Evolutionary conservation across 2,329 filamentous ascomycete species (phyloP).

Genomic region (Aspergillus flavus): DNA sequence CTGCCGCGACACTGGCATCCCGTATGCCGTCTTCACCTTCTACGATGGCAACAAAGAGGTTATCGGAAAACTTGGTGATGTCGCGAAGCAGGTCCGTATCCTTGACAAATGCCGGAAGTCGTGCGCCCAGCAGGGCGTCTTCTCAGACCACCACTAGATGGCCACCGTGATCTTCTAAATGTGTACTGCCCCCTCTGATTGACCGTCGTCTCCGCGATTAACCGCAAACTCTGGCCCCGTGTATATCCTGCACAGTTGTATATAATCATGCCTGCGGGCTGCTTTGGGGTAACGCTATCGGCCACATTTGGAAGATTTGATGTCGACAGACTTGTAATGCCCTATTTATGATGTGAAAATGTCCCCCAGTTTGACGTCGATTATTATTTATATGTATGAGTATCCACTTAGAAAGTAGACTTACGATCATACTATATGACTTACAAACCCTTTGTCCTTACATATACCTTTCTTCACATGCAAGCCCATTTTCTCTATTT

Average conservation of each 20-base stretch:
- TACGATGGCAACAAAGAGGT: constrained; percentile 81
- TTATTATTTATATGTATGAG: neutral
- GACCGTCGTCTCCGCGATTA: neutral
- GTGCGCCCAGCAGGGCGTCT: constrained; percentile 33
- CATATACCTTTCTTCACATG: neutral
- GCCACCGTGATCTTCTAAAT: neutral
- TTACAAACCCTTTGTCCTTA: neutral
- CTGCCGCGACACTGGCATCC: constrained; percentile 78
- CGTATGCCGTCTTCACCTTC: constrained; percentile 85
- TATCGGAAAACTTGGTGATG: constrained; percentile 73
- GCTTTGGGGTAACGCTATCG: neutral
- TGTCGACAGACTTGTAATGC: constrained; percentile 6
- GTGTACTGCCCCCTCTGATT: neutral
- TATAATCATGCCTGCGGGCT: constrained; percentile 1
- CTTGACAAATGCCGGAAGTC: constrained; percentile 71
- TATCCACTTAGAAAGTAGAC: neutral
- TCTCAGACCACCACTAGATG: constrained; percentile 35
- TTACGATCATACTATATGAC: neutral
- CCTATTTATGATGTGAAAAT: constrained; percentile 6
- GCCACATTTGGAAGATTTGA: neutral
- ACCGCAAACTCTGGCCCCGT: neutral
- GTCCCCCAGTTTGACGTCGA: neutral
- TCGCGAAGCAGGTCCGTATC: constrained; percentile 77
- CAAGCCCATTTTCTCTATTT: neutral
- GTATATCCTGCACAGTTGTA: neutral